Evolutionary conservation across 495 filamentous ascomycete species (phyloP), one percentile per base, ranked within the genome.

Genomic region (Rhypophila decipiens): DNA sequence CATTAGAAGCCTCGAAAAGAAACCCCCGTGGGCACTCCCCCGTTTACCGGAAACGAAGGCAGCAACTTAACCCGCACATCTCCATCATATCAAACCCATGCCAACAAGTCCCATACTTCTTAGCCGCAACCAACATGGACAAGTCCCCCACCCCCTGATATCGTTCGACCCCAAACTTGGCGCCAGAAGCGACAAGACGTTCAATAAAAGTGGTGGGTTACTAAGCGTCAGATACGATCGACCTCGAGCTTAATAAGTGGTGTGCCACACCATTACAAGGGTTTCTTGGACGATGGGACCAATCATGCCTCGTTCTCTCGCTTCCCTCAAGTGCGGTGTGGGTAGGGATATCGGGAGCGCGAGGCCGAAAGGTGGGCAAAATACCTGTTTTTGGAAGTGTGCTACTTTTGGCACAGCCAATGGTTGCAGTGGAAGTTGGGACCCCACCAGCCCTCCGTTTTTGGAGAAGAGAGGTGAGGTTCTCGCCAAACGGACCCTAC

Each of bases 321-420:
- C 17, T 31, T 31, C 13, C 7, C 7, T 31, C 7, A 31, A 31
- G 27, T n/a, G 27, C 27, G 27, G 27, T 13, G 27, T 31, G 27
- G 13, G n/a, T n/a, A 7, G 27, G 27, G 7, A 31, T 7, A 13
- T 31, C 27, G 27, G 27, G 27, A 31, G 27, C 27, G 7, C 27
- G 27, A 7, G 27, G 7, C 27, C 27, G 27, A 31, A 34, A 22
- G 29, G 37, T n/a, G 43, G 43, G 43, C 31, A 45, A 45, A 45
- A 34, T 45, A 20, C 15, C 43, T 37, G 29, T 15, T 45, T 45
- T 45, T 15, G 43, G 43, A 35, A 33, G 21, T 23, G 13, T 31
- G 13, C 18, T 10, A n/a, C 5, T 17, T n/a, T n/a, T n/a, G n/a
- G n/a, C n/a, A n/a, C n/a, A n/a, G n/a, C n/a, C n/a, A n/a, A n/a